Evolutionary conservation across 164 flowering plant genomes (phyloP).

Genomic region (Berberis thunbergii): DNA sequence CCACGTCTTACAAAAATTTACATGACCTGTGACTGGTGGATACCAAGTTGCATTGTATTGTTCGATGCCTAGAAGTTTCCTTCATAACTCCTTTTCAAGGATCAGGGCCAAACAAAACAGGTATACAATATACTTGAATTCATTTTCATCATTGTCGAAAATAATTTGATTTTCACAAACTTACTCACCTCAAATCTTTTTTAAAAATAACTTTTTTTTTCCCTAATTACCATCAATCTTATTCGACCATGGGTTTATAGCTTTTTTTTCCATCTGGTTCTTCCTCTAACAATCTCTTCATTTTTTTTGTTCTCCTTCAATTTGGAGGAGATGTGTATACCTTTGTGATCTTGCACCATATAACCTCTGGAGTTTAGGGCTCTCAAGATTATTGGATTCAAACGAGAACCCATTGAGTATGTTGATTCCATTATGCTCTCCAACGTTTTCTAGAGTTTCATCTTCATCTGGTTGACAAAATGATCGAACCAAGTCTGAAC

Average conservation of each 20-base stretch:
- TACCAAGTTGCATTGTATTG: no score
- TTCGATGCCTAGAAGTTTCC: no score
- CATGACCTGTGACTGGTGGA: no score
- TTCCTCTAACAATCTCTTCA: constrained; percentile 58
- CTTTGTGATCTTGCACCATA: constrained; percentile 14
- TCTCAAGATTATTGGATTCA: constrained; percentile 27
- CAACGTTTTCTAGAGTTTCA: constrained; percentile 7
- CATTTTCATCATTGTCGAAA: no score
- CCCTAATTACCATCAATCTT: no score
- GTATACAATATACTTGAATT: no score
- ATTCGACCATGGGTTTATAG: neutral
- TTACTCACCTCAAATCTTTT: no score
- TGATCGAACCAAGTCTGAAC: constrained; percentile 55
- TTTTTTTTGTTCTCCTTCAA: constrained; percentile 25
- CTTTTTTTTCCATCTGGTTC: constrained; percentile 47
- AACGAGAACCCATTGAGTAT: constrained; percentile 25
- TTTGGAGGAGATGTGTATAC: constrained; percentile 50
- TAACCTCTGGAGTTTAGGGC: constrained; percentile 20
- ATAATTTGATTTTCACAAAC: no score
- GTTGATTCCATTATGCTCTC: constrained; percentile 3
- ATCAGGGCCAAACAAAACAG: no score
- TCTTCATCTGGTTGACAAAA: constrained; percentile 43
- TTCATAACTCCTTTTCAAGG: no score
- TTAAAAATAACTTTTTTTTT: no score
- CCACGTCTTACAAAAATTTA: no score